Conservation (phyloP, 2,329 filamentous ascomycete species). For the Dactylella cylindrospora region DNA sequence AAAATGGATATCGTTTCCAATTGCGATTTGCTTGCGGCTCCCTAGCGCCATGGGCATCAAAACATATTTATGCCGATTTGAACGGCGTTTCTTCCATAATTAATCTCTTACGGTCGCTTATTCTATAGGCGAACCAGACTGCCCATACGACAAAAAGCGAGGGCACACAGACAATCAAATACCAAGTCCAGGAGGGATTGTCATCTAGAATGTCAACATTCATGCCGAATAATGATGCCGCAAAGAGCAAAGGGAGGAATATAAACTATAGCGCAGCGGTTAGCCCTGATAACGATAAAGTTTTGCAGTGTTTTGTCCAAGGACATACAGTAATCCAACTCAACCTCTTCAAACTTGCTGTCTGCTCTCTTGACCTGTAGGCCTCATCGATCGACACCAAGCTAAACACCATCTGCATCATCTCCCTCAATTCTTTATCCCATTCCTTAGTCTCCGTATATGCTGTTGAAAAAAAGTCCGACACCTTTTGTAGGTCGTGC, state of each 20-base stretch:
- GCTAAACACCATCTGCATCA: conserved; percentile 44
- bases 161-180: conserved; percentile 40
- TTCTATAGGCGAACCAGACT: conserved; percentile 38
- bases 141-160: conserved; percentile 24
- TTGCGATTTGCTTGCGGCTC: no score
- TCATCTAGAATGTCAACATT: conserved; percentile 42
- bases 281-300: neutral
- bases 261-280: conserved; percentile 41
- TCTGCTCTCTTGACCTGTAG: conserved; percentile 46
- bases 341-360: conserved; percentile 45
- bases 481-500: conserved; percentile 16
- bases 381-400: conserved; percentile 47
- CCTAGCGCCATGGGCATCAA: no score
- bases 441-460: conserved; percentile 23
- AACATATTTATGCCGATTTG: conserved; percentile 25
- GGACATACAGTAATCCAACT: conserved; percentile 46
- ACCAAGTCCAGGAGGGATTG: conserved; percentile 44
- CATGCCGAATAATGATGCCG: conserved; percentile 45
- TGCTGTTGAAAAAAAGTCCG: conserved; percentile 13
- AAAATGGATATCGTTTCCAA: no score
- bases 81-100: conserved; percentile 38
- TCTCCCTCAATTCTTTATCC: conserved; percentile 38
- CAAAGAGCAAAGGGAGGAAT: conserved; percentile 46
- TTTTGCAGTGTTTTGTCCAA: neutral
- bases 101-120: conserved; percentile 18